A percentile compares a stretch with the other conserved stretches of the same genome.
phyloP scores from a whole-genome alignment of 805 yeast species.

The Yamadazyma olivae region DNA sequence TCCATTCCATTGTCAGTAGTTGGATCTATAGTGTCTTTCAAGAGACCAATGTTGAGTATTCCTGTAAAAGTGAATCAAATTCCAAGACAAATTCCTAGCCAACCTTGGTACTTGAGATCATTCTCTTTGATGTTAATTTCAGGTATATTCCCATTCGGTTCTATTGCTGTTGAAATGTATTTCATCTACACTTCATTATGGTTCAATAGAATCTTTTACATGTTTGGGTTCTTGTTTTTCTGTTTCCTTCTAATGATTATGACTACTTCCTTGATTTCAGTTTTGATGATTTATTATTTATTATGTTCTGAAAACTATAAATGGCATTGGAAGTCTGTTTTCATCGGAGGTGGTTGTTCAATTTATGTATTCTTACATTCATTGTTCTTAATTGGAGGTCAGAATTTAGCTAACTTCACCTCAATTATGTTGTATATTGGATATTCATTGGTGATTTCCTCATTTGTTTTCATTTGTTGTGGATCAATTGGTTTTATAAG shows the following conservation, averaged over 20 bases:
- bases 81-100: conserved; percentile 92
- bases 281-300: conserved; percentile 77
- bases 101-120: conserved; percentile 78
- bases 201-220: conserved; percentile 91
- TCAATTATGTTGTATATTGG: conserved; percentile 81
- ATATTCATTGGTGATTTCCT: conserved; percentile 70
- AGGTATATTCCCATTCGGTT: conserved; percentile 92
- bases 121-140: conserved; percentile 67
- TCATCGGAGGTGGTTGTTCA: conserved; percentile 87
- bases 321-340: conserved; percentile 96
- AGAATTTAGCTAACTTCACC: conserved; percentile 62
- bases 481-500: conserved; percentile 86
- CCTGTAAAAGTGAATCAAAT: conserved; percentile 95
- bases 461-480: conserved; percentile 72
- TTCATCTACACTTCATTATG: conserved; percentile 88
- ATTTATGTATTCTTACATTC: conserved; percentile 84
- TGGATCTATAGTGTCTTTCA: conserved; percentile 81
- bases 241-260: conserved; percentile 79
- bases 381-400: conserved; percentile 65
- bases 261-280: conserved; percentile 78
- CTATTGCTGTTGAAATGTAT: conserved; percentile 92
- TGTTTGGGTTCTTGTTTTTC: conserved; percentile 95
- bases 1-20: conserved; percentile 80
- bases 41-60: conserved; percentile 50
- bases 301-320: conserved; percentile 88